Percentiles rank a stretch among this genome's conserved stretches.
phyloP scores from a whole-genome alignment of 2,329 filamentous ascomycete genomes.

The Coniosporium tulheliwenetii region DNA sequence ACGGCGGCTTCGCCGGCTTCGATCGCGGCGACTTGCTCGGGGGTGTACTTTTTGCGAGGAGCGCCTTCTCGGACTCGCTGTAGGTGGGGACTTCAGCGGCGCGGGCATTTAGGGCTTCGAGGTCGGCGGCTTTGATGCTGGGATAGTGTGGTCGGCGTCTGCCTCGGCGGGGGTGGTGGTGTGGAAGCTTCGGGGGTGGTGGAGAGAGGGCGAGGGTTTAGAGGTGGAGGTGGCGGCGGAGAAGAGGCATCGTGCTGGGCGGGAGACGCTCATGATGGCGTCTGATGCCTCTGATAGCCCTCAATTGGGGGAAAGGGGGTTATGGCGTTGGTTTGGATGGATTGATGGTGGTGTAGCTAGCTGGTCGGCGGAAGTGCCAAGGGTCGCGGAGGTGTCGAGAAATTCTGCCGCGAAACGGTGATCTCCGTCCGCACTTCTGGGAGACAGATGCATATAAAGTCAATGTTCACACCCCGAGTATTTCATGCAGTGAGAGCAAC shows the following conservation, averaged over 20 bases:
- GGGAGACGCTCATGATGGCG: conserved; percentile 24
- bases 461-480: no score
- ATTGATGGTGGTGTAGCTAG: neutral
- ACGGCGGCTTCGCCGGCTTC: conserved; percentile 67
- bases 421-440: no score
- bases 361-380: neutral
- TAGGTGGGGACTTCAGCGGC: conserved; percentile 44
- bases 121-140: conserved; percentile 26
- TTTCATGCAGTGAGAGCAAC: no score
- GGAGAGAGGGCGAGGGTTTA: conserved; percentile 9
- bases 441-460: no score
- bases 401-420: no score
- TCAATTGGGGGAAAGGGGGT: neutral
- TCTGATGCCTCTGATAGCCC: neutral
- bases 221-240: conserved; percentile 12
- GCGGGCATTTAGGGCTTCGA: conserved; percentile 7
- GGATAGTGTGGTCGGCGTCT: conserved; percentile 25
- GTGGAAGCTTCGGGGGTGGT: conserved; percentile 24
- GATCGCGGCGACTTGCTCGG: conserved; percentile 67
- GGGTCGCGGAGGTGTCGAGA: no score
- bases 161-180: conserved; percentile 17
- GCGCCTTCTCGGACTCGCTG: conserved; percentile 46
- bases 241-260: conserved; percentile 26
- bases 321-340: neutral
- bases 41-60: conserved; percentile 56